phyloP scores from a whole-genome alignment of 352 stramenopile genomes.

The Vaucheria bursata region DNA sequence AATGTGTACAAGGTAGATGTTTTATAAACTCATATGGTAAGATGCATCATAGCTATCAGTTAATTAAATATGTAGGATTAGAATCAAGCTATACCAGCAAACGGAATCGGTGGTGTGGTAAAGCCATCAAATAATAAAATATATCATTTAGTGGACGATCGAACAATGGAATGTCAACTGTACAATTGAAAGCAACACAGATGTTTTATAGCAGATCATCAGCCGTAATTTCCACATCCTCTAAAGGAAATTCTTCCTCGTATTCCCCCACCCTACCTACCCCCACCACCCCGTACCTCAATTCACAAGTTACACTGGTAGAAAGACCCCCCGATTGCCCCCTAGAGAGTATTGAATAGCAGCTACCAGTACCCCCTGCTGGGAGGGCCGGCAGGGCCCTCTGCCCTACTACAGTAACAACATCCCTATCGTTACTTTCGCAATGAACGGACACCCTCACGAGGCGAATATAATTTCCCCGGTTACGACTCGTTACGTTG shows the following conservation, averaged over 20 bases:
- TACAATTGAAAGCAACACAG: neutral
- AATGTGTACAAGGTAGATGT: too few relatives aligned
- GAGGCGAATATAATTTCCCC: neutral
- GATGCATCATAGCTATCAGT: too few relatives aligned
- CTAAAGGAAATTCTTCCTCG: slow-evolving; percentile 36
- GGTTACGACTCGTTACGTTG: slow-evolving; percentile 27
- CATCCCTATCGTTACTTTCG: slow-evolving; percentile 23
- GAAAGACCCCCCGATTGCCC: slow-evolving; percentile 8
- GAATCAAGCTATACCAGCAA: too few relatives aligned
- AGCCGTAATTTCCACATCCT: slow-evolving; percentile 41
- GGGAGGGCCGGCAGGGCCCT: slow-evolving; percentile 33
- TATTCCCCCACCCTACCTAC: slow-evolving; percentile 12
- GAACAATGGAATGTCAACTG: too few relatives aligned
- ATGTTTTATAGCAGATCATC: slow-evolving; percentile 14
- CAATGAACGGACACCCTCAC: neutral
- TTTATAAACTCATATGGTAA: too few relatives aligned
- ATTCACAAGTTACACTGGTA: slow-evolving; percentile 35
- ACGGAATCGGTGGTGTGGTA: too few relatives aligned
- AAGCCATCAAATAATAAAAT: too few relatives aligned
- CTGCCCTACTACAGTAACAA: slow-evolving; percentile 29
- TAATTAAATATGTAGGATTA: too few relatives aligned
- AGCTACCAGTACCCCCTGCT: slow-evolving; percentile 26
- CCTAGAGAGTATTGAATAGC: slow-evolving; percentile 34
- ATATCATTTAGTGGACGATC: too few relatives aligned
- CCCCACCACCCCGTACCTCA: slow-evolving; percentile 29